Evolutionary conservation across 495 filamentous ascomycete species (phyloP), one percentile per base, ranked within the genome.

Genomic region (Cercophora samala): DNA sequence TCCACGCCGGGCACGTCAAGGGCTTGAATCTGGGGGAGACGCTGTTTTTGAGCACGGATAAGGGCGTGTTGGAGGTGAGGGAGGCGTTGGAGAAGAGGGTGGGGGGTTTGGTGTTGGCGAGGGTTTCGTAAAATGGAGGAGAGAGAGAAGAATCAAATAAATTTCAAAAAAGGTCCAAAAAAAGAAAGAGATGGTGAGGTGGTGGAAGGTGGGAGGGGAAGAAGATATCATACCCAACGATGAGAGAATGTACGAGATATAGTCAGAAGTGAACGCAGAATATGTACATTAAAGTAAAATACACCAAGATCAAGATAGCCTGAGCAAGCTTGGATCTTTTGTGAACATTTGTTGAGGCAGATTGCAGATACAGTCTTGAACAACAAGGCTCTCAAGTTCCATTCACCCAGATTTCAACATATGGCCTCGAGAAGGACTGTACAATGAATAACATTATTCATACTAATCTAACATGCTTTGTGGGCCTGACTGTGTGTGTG

Each of bases 21-120:
- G 92, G 92, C 4, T 69, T 98, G 72, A 88, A 83, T 32, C 83
- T 94, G 0, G 96, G 95, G 62, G 95, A 99, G 86, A 87, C 84
- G 73, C 72, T 98, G 72, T 93, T 93, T 75, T 69, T 98, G 64
- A 85, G 78, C 29, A 97, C 93, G 53, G 89, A 92, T 79, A 77
- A 78, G 62, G 95, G 95, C 11, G 84, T 97, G 19, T 70, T 97
- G 77, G 96, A 99, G 82, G 81, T 86, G 26, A 85, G 95, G 73
- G 92, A 98, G 78, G 95, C 92, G 70, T 81, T 96, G 67, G 89
- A 91, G 82, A 89, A 87, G 83, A 92, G 87, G 79, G 77, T 92
- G 26, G 95, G 95, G 22, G 95, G 95, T 8, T 77, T 95, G 84
- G 80, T 93, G 70, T 73, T 99, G 62, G 95, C 91, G 81, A 82